These are phyloP conservation scores for Paraleonurus japonicus DNA, from an alignment of 257 asterid species.

Conservation along the genomic window DNA sequence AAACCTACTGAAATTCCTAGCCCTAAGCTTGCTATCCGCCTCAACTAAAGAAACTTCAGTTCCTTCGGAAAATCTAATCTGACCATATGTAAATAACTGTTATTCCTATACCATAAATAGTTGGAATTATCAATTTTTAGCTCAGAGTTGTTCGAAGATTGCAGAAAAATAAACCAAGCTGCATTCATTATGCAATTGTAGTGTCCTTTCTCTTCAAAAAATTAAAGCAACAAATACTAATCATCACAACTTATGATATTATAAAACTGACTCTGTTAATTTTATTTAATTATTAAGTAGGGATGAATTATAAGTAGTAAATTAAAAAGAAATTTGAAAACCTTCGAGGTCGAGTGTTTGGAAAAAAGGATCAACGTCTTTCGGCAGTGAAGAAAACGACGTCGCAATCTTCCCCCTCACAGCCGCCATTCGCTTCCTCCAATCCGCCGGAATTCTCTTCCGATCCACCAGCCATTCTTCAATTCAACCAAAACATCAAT, in stretches of 20 bases:
- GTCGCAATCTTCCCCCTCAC: constrained; percentile 73
- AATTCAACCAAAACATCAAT: constrained; percentile 25
- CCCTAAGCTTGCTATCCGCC: not conserved
- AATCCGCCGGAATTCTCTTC: constrained; percentile 81
- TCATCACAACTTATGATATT: not conserved
- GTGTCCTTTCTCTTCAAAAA: not conserved
- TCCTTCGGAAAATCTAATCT: not conserved
- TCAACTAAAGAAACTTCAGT: constrained; percentile 2
- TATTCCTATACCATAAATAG: not conserved
- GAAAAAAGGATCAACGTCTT: constrained; percentile 73
- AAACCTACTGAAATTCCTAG: constrained; percentile 4
- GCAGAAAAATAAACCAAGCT: not conserved
- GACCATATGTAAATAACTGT: not conserved
- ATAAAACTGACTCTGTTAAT: not conserved
- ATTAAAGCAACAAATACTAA: constrained; percentile 12
- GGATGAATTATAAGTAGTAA: not conserved
- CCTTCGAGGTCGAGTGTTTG: constrained; percentile 83
- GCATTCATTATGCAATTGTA: not conserved
- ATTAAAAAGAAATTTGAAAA: constrained; percentile 19
- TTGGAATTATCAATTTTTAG: not conserved
- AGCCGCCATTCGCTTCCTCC: constrained; percentile 85
- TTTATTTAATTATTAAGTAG: not conserved
- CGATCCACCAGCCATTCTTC: constrained; percentile 98
- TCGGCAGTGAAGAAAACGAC: constrained; percentile 77
- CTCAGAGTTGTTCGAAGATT: not conserved